A percentile compares a stretch with the other conserved stretches of the same genome.
Conservation (phyloP, 2,329 filamentous ascomycete genomes). For the Stemphylium vesicarium region DNA sequence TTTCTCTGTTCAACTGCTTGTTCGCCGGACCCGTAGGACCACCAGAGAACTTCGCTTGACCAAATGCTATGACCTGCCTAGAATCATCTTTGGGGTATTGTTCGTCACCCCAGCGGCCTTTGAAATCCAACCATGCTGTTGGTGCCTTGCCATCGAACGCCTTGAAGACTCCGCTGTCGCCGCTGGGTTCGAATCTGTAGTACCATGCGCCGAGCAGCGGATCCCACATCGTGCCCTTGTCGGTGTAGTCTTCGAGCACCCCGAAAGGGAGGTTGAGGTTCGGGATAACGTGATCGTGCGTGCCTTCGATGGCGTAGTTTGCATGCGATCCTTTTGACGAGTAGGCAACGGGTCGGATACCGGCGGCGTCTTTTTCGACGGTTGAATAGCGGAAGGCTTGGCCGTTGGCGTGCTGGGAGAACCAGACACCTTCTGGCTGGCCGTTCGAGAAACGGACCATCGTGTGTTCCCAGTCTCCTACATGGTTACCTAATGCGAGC, state of each 20-base stretch:
- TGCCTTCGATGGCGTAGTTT: conserved; percentile 65
- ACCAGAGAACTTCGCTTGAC: conserved; percentile 57
- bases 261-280: conserved; percentile 63
- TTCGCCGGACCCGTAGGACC: conserved; percentile 68
- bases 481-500: conserved; percentile 58
- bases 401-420: conserved; percentile 66
- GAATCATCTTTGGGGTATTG: conserved; percentile 60
- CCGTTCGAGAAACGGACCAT: conserved; percentile 69
- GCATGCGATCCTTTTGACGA: conserved; percentile 68
- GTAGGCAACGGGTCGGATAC: conserved; percentile 62
- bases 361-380: conserved; percentile 56
- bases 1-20: conserved; percentile 62
- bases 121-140: conserved; percentile 62
- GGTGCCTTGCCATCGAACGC: conserved; percentile 58
- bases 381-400: conserved; percentile 67
- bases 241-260: conserved; percentile 60
- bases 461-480: conserved; percentile 72
- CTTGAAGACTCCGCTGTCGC: conserved; percentile 49
- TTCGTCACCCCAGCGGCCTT: conserved; percentile 68
- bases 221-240: conserved; percentile 66
- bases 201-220: conserved; percentile 62
- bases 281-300: conserved; percentile 69
- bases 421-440: conserved; percentile 64
- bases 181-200: conserved; percentile 59
- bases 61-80: conserved; percentile 56